Evolutionary conservation across 2,329 filamentous ascomycete genomes (phyloP).

Genomic region (Plectosphaerella sp.): DNA sequence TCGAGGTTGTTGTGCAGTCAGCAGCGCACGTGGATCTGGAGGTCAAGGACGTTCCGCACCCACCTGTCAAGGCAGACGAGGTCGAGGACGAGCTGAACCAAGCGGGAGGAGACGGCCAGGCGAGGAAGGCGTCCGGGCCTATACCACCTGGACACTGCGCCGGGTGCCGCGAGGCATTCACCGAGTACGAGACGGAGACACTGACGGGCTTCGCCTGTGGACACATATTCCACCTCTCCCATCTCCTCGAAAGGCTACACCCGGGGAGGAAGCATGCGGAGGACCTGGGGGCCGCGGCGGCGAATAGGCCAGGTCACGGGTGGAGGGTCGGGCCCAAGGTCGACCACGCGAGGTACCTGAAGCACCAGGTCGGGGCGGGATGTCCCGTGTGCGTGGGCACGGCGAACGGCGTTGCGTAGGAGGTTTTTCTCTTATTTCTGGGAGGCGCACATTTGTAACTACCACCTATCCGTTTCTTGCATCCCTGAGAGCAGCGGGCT

Average conservation of each 20-base stretch:
- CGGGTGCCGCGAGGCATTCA: slow-evolving; percentile 51
- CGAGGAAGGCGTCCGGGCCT: slow-evolving; percentile 8
- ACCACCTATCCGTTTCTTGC: neutral
- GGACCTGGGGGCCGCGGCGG: slow-evolving; percentile 37
- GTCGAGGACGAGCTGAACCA: slow-evolving; percentile 6
- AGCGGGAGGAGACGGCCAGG: neutral
- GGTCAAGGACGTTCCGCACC: slow-evolving; percentile 28
- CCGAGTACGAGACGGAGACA: slow-evolving; percentile 62
- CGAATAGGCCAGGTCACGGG: slow-evolving; percentile 37
- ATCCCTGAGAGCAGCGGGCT: neutral
- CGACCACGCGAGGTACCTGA: slow-evolving; percentile 74
- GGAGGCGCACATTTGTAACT: too few species aligned
- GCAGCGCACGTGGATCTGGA: slow-evolving; percentile 37
- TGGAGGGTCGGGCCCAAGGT: slow-evolving; percentile 81
- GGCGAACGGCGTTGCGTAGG: neutral
- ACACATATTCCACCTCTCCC: slow-evolving; percentile 74
- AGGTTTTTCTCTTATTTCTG: neutral
- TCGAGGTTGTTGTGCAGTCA: slow-evolving; percentile 60
- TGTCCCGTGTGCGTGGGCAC: slow-evolving; percentile 52
- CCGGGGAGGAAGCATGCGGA: slow-evolving; percentile 41
- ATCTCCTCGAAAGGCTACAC: slow-evolving; percentile 55
- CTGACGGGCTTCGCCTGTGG: slow-evolving; percentile 78
- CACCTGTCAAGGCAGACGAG: slow-evolving; percentile 7
- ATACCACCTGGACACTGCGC: slow-evolving; percentile 53
- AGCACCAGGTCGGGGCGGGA: slow-evolving; percentile 62